A percentile compares a stretch with the other conserved stretches of the same genome.
phyloP scores from a whole-genome alignment of 2,329 filamentous ascomycete genomes.

The Fusarium tjaetaba region DNA sequence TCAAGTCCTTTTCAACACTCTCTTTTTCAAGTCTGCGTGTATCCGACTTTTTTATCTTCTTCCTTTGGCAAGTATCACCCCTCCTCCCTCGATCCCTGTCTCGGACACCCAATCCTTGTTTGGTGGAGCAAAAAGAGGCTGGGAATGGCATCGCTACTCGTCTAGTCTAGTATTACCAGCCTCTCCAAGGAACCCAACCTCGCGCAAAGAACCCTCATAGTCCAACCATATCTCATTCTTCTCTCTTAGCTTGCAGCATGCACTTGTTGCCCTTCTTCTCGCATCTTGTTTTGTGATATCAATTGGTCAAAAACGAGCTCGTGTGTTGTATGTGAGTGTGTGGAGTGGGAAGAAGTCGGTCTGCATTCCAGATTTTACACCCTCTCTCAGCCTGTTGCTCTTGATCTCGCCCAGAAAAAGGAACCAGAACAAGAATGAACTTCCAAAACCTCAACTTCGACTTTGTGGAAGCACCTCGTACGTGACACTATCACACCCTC shows the following conservation, averaged over 20 bases:
- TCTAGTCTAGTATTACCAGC: constrained; percentile 29
- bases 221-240: constrained; percentile 48
- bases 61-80: constrained; percentile 22
- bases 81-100: constrained; percentile 6
- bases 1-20: neutral
- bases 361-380: constrained; percentile 32
- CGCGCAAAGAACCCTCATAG: constrained; percentile 38
- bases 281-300: constrained; percentile 45
- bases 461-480: constrained; percentile 52
- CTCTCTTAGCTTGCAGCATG: constrained; percentile 44
- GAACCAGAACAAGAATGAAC: constrained; percentile 47
- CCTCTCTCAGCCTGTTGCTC: neutral
- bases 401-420: constrained; percentile 33
- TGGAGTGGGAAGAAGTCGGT: constrained; percentile 46
- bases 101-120: constrained; percentile 12
- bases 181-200: constrained; percentile 44
- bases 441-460: constrained; percentile 50
- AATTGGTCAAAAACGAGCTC: constrained; percentile 47
- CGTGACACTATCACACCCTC: constrained; percentile 38
- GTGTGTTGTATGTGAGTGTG: constrained; percentile 43
- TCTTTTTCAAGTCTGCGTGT: neutral
- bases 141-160: constrained; percentile 32
- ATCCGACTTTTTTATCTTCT: neutral
- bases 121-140: constrained; percentile 41
- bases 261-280: constrained; percentile 39